Conservation (phyloP, 805 yeast genomes). For the Candida silvicultrix region DNA sequence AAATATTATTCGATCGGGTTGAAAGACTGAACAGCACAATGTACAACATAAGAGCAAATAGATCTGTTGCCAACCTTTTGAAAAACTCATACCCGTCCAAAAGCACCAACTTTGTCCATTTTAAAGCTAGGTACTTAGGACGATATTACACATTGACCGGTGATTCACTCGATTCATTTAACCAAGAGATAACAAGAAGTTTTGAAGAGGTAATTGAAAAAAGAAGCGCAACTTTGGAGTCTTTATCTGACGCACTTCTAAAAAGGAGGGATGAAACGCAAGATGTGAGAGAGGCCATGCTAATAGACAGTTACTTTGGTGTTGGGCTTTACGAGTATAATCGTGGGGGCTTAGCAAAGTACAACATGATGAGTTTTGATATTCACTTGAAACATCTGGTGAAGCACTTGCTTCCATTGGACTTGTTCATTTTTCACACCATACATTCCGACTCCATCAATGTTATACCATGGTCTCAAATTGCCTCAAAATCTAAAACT, state of each 20-base stretch:
- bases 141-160: background rate
- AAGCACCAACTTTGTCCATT: background rate
- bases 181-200: constrained; percentile 4
- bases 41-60: background rate
- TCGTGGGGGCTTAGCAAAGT: constrained; percentile 6
- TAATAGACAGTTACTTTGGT: constrained; percentile 36
- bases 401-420: constrained; percentile 6
- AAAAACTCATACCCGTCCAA: background rate
- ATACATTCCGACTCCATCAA: constrained; percentile 2
- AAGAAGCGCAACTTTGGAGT: constrained; percentile 20
- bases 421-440: constrained; percentile 10
- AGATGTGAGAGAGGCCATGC: constrained; percentile 14
- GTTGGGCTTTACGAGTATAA: constrained; percentile 27
- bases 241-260: constrained; percentile 23
- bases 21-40: background rate
- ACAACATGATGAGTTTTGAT: constrained; percentile 7
- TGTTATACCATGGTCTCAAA: background rate
- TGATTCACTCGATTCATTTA: background rate
- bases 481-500: background rate
- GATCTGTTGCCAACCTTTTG: background rate
- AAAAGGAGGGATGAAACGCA: constrained; percentile 8
- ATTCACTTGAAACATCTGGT: constrained; percentile 9
- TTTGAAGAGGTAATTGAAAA: constrained; percentile 13
- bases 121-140: constrained; percentile 2
- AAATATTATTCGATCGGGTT: background rate